Evolutionary conservation across 371 early-diverging fungal species (phyloP), one percentile per base, ranked within the genome.

Genomic region (Thermomucor indicae-seudaticae): DNA sequence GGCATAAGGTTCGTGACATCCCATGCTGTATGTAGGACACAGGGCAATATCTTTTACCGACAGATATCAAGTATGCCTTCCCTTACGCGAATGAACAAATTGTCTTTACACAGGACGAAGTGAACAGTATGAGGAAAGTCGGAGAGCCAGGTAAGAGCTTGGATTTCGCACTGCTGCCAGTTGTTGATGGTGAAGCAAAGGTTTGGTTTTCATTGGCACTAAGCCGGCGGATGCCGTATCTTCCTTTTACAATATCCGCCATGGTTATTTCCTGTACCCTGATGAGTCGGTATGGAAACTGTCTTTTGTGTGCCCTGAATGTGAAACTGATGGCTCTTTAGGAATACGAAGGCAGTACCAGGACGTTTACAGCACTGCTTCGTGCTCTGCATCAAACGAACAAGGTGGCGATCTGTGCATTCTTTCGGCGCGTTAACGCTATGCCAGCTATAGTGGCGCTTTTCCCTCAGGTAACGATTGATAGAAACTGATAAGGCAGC

Each of bases 241-340:
- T n/a, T n/a, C n/a, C n/a, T n/a, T n/a, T n/a, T 67, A 81, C 55
- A 86, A 87, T 45, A 54, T 90, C 34, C 49, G 47, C 14, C 85
- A 85, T 58, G 62, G 86, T 7, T 61, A 73, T 43, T 89, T 90
- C 64, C 65, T 91, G 37, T 82, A 82, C 58, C 91, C 92, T 0
- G 88, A 90, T 55, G 90, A 92, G 55, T 53, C 39, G 40, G 86
- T 83, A 67, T n/a, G n/a, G n/a, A n/a, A n/a, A 55, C 43, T 22
- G 11, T 41, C 17, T 25, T 30, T 25, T 27, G 22, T 48, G 10
- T 16, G 25, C 29, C 8, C 17, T 5, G 6, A 8, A 7, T 0
- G 28, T 29, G 34, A 12, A 12, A n/a, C 20, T 43, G 43, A 43
- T 38, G 32, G 43, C 34, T 44, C 25, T 27, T 14, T 43, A 72